phyloP scores from a whole-genome alignment of 306 rosid species.

The Vigna reflexopilosa region DNA sequence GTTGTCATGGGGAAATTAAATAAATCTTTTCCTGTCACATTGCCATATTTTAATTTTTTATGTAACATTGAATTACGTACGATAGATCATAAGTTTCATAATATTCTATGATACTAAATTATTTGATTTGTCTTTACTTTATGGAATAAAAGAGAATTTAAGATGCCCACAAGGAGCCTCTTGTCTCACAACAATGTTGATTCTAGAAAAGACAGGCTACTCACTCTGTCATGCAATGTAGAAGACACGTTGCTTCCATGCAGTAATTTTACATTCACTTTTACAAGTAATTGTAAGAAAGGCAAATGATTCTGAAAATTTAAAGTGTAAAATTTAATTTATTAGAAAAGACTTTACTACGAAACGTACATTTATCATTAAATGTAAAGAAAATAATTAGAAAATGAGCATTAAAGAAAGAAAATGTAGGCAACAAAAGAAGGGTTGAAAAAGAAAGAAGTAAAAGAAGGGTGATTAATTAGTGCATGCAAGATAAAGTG shows the following conservation, averaged over 20 bases:
- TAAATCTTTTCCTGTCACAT: no score
- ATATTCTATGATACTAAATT: not conserved
- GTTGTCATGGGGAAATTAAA: no score
- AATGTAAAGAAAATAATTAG: no score
- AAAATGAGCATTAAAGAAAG: not conserved
- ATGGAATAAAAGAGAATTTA: constrained; percentile 70
- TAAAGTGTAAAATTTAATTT: no score
- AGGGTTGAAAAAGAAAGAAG: constrained; percentile 36
- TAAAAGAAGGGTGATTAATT: not conserved
- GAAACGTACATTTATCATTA: no score
- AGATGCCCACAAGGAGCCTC: constrained; percentile 89
- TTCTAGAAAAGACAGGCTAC: constrained; percentile 58
- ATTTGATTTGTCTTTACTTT: constrained; percentile 40
- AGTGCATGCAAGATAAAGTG: constrained; percentile 51
- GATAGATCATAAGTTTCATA: not conserved
- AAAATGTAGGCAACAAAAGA: constrained; percentile 31
- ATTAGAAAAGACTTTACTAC: not conserved
- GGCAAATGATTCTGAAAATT: not conserved
- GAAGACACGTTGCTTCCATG: constrained; percentile 77
- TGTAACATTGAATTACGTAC: constrained; percentile 32
- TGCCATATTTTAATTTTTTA: no score
- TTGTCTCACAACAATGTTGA: constrained; percentile 92
- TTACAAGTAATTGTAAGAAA: constrained; percentile 41
- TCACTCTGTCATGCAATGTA: constrained; percentile 86
- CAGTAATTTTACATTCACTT: constrained; percentile 69